phyloP scores from a whole-genome alignment of 2,329 filamentous ascomycete genomes.

The Colletotrichum liaoningense region DNA sequence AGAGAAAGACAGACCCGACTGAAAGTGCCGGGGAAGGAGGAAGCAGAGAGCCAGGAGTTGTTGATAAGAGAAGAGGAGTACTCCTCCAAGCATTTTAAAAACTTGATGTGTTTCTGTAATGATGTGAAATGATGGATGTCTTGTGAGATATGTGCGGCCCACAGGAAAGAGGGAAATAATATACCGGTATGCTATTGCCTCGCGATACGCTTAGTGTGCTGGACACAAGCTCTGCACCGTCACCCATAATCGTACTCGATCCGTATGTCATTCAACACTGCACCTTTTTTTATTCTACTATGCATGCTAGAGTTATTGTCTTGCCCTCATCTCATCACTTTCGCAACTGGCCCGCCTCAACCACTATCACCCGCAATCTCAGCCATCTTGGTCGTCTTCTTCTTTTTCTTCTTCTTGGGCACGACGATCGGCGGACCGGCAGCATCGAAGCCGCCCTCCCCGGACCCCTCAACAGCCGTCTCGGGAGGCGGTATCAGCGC shows the following conservation, averaged over 20 bases:
- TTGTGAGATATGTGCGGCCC: no score
- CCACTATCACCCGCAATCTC: conserved; percentile 27
- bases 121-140: background rate
- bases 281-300: background rate
- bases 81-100: background rate
- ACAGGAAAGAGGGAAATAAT: no score
- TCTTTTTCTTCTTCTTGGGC: conserved; percentile 55
- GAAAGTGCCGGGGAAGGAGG: background rate
- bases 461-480: background rate
- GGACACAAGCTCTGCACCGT: no score
- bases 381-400: conserved; percentile 41
- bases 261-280: background rate
- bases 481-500: conserved; percentile 1
- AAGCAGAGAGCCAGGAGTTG: background rate
- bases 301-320: background rate
- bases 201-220: no score
- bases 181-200: no score
- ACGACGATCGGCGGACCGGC: conserved; percentile 41
- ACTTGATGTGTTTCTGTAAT: background rate
- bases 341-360: background rate
- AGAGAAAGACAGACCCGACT: background rate
- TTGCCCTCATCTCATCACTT: no score
- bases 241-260: no score
- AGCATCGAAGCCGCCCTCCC: background rate
- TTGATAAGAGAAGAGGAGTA: background rate